Evolutionary conservation across 78 protist species (phyloP).

Genomic region (Dictyostelium brefeldianum): DNA sequence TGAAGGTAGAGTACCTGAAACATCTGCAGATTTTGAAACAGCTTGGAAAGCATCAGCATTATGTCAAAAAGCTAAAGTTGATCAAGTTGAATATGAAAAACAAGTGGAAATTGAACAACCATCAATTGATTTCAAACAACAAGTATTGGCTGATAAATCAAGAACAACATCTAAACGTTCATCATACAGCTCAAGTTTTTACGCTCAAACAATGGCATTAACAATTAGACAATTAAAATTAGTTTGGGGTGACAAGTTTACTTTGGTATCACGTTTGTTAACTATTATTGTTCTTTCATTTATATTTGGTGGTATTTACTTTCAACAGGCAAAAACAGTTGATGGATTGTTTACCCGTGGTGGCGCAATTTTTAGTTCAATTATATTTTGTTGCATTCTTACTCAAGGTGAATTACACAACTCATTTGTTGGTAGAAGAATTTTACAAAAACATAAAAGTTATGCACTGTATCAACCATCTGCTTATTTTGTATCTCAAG

Average conservation of each 20-base stretch:
- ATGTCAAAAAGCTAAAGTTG: not conserved
- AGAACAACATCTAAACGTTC: constrained; percentile 30
- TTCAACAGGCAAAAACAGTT: not conserved
- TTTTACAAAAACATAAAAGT: constrained; percentile 52
- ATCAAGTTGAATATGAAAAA: constrained; percentile 26
- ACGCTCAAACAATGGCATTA: constrained; percentile 43
- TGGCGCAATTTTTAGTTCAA: constrained; percentile 51
- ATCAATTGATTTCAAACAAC: not conserved
- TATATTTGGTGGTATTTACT: constrained; percentile 62
- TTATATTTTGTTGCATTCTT: not conserved
- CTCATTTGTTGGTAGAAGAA: constrained; percentile 45
- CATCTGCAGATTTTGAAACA: constrained; percentile 44
- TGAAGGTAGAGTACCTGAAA: constrained; percentile 38
- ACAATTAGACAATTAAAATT: constrained; percentile 51
- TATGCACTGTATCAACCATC: constrained; percentile 63
- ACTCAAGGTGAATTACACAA: constrained; percentile 8
- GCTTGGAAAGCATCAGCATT: constrained; percentile 49
- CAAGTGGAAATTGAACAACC: constrained; percentile 44
- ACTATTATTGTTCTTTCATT: constrained; percentile 32
- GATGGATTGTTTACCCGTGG: constrained; percentile 63
- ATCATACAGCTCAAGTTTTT: constrained; percentile 46
- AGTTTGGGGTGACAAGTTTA: constrained; percentile 56
- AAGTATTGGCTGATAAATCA: constrained; percentile 25
- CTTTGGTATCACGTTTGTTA: constrained; percentile 17
- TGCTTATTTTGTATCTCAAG: constrained; percentile 32